These are phyloP conservation scores for Puccinia polysora DNA, from an alignment of 1,284 basidiomycete species.

Conservation along the genomic window DNA sequence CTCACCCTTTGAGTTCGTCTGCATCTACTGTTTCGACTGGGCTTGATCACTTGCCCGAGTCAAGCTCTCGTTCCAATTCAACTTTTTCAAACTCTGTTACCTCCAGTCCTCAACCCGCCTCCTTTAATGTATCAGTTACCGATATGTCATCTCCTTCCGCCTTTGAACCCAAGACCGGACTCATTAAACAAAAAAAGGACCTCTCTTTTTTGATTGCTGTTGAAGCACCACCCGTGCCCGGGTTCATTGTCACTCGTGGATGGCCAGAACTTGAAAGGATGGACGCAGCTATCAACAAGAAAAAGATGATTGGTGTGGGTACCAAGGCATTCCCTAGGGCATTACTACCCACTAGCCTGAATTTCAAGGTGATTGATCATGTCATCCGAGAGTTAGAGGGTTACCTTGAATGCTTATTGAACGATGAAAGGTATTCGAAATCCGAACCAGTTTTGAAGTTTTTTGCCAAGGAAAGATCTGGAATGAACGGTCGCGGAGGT, in stretches of 20 bases:
- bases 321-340: slow-evolving; percentile 39
- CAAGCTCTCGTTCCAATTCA: slow-evolving; percentile 14
- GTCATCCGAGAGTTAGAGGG: slow-evolving; percentile 28
- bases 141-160: slow-evolving; percentile 38
- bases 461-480: slow-evolving; percentile 39
- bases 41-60: neutral
- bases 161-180: slow-evolving; percentile 17
- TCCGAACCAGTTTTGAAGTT: slow-evolving; percentile 35
- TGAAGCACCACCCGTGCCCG: slow-evolving; percentile 20
- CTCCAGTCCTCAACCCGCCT: neutral
- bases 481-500: slow-evolving; percentile 6
- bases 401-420: slow-evolving; percentile 30
- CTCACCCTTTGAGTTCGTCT: neutral
- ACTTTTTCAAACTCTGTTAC: neutral
- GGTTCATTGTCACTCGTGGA: slow-evolving; percentile 37
- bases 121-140: slow-evolving; percentile 35
- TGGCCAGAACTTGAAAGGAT: slow-evolving; percentile 39
- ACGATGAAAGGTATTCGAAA: slow-evolving; percentile 35
- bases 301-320: slow-evolving; percentile 31
- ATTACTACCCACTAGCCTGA: slow-evolving; percentile 36
- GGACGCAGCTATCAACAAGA: slow-evolving; percentile 30
- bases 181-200: slow-evolving; percentile 34
- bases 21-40: neutral
- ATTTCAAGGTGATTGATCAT: slow-evolving; percentile 33
- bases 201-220: slow-evolving; percentile 36